Conservation (phyloP, 495 filamentous ascomycete genomes). For the Annulohypoxylon nitens region DNA sequence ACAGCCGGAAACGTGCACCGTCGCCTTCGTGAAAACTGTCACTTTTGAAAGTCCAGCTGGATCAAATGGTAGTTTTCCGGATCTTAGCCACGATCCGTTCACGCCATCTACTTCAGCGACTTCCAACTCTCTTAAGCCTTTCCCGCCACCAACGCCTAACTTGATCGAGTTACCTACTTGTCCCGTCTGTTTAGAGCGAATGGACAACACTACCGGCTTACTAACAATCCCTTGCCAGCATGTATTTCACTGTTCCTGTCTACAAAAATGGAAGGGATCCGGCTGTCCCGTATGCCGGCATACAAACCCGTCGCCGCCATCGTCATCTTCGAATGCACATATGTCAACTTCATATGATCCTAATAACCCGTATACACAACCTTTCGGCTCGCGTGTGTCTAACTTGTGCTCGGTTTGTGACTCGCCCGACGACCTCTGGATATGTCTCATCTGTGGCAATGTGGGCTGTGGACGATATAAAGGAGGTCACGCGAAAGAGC, state of each 20-base stretch:
- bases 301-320: slow-evolving; percentile 63
- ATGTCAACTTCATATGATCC: slow-evolving; percentile 50
- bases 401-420: slow-evolving; percentile 80
- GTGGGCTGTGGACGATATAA: slow-evolving; percentile 96
- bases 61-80: slow-evolving; percentile 64
- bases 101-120: slow-evolving; percentile 65
- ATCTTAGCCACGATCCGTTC: slow-evolving; percentile 75
- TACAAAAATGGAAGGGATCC: slow-evolving; percentile 94
- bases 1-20: slow-evolving; percentile 95
- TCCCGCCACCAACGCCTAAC: slow-evolving; percentile 90
- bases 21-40: slow-evolving; percentile 94
- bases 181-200: slow-evolving; percentile 95
- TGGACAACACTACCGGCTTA: slow-evolving; percentile 96
- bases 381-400: slow-evolving; percentile 62
- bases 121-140: slow-evolving; percentile 78
- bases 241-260: slow-evolving; percentile 96
- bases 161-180: slow-evolving; percentile 95
- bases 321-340: slow-evolving; percentile 41
- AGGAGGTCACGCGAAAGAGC: slow-evolving; percentile 90
- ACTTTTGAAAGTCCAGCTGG: slow-evolving; percentile 65
- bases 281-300: slow-evolving; percentile 97
- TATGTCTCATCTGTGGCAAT: slow-evolving; percentile 91
- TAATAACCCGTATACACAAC: slow-evolving; percentile 59
- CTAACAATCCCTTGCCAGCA: slow-evolving; percentile 98
- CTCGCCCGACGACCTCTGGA: slow-evolving; percentile 87